Percentiles rank a stretch among this genome's conserved stretches.
Evolutionary conservation across 257 asterid genomes (phyloP).

Genomic region (Solanum sitiens): DNA sequence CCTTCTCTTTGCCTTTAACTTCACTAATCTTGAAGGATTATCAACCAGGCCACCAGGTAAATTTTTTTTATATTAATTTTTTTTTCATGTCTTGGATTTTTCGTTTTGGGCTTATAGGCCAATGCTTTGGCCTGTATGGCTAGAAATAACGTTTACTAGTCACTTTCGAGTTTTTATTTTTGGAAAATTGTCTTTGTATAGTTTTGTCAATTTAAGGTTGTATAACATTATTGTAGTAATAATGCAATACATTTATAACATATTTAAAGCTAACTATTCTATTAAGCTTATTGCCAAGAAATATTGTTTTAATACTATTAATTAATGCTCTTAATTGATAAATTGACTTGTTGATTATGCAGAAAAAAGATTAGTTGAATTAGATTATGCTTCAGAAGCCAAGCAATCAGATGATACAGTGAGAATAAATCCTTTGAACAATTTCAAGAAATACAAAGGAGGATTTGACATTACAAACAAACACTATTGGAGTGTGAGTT

Average conservation of each 20-base stretch:
- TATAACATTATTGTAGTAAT: not conserved
- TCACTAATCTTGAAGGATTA: conserved; percentile 14
- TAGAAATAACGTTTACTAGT: not conserved
- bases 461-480: conserved; percentile 68
- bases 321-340: not conserved
- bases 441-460: conserved; percentile 66
- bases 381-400: not conserved
- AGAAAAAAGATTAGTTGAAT: conserved; percentile 35
- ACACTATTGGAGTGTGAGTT: conserved; percentile 82
- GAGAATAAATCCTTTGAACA: conserved; percentile 59
- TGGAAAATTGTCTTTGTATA: not conserved
- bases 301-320: not conserved
- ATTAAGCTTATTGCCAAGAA: not conserved
- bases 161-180: not conserved
- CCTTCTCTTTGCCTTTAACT: conserved; percentile 15
- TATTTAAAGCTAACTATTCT: not conserved
- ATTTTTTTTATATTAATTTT: not conserved
- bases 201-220: not conserved
- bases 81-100: not conserved
- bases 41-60: not conserved
- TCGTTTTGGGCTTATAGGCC: not conserved
- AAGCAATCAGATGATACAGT: conserved; percentile 29
- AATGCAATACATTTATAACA: not conserved
- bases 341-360: not conserved
- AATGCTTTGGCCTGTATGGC: not conserved